Conservation (phyloP, 768 basidiomycete species). For the Neoboletus magnificus region DNA sequence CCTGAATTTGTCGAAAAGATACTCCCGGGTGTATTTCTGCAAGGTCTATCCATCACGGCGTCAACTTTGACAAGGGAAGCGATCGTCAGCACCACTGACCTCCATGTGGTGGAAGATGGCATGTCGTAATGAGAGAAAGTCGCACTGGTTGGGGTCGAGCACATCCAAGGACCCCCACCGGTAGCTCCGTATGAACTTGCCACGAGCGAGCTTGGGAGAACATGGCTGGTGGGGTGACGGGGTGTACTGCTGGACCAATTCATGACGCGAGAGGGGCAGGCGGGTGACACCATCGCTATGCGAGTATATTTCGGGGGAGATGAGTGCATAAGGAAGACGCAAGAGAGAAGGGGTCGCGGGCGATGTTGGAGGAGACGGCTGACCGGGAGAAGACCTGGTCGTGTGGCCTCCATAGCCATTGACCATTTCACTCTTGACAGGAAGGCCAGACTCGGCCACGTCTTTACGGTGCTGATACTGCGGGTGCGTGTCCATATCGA, state of each 20-base stretch:
- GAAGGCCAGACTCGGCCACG: slow-evolving; percentile 39
- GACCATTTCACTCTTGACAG: slow-evolving; percentile 48
- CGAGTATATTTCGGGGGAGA: slow-evolving; percentile 80
- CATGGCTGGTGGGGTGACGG: slow-evolving; percentile 48
- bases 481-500: slow-evolving; percentile 67
- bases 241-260: slow-evolving; percentile 71
- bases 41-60: slow-evolving; percentile 53
- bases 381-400: slow-evolving; percentile 50
- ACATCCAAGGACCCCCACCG: slow-evolving; percentile 86
- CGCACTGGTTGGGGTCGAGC: slow-evolving; percentile 73
- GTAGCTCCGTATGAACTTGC: slow-evolving; percentile 69
- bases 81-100: slow-evolving; percentile 44
- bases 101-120: slow-evolving; percentile 89
- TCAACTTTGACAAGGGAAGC: slow-evolving; percentile 16
- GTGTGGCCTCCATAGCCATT: slow-evolving; percentile 51
- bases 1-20: slow-evolving; percentile 77
- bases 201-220: slow-evolving; percentile 47
- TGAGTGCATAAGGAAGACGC: slow-evolving; percentile 79
- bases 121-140: slow-evolving; percentile 72
- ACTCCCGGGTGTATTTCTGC: slow-evolving; percentile 80
- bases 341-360: slow-evolving; percentile 58
- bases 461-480: slow-evolving; percentile 44
- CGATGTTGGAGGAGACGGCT: slow-evolving; percentile 64
- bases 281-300: slow-evolving; percentile 77
- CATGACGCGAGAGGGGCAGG: slow-evolving; percentile 57